phyloP scores from a whole-genome alignment of 306 rosid genomes.

The Ormosia semicastrata region DNA sequence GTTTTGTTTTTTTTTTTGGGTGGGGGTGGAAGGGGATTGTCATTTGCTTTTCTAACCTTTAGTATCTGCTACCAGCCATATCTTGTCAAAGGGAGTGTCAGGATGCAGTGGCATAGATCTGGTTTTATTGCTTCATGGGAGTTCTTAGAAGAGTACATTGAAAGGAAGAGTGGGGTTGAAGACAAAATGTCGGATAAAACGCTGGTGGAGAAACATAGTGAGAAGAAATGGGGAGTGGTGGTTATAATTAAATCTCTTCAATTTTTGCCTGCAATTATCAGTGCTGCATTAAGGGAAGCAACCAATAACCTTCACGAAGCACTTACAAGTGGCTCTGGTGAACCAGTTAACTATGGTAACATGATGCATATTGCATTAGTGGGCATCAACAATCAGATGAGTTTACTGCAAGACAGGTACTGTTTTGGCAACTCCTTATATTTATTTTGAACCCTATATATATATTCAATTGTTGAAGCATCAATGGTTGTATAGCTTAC shows the following conservation, averaged over 20 bases:
- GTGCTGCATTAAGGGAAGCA: conserved; percentile 80
- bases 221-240: conserved; percentile 98
- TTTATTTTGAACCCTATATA: neutral
- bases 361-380: conserved; percentile 95
- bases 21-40: neutral
- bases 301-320: conserved; percentile 51
- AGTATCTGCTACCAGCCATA: conserved; percentile 66
- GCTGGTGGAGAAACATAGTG: conserved; percentile 52
- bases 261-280: conserved; percentile 71
- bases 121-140: conserved; percentile 98
- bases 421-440: conserved; percentile 1
- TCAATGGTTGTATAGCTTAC: neutral
- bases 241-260: conserved; percentile 87
- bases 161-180: conserved; percentile 57
- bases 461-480: neutral
- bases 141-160: conserved; percentile 72
- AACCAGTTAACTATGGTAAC: conserved; percentile 63
- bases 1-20: neutral
- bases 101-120: conserved; percentile 99
- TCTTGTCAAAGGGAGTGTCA: conserved; percentile 92
- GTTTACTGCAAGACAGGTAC: conserved; percentile 97
- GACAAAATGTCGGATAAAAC: conserved; percentile 43
- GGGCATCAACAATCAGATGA: conserved; percentile 95
- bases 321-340: conserved; percentile 46
- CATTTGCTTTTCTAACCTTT: conserved; percentile 38